These are phyloP conservation scores for Diaporthe eres DNA, from an alignment of 2,329 filamentous ascomycete genomes.

Conservation along the genomic window DNA sequence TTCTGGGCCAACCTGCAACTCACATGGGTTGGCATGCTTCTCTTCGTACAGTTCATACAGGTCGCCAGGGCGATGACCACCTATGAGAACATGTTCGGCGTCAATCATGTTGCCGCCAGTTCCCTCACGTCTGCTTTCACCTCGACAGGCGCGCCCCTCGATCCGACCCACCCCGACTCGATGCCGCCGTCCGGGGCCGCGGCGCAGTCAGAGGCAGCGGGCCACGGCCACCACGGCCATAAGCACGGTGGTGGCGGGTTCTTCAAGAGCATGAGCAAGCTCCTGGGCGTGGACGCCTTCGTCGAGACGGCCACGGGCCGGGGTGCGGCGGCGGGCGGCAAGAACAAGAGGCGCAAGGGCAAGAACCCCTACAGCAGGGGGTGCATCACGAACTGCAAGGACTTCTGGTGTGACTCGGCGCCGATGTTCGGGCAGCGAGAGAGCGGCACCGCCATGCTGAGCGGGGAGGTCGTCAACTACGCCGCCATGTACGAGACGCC, in stretches of 20 bases:
- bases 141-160: slow-evolving; percentile 81
- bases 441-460: slow-evolving; percentile 81
- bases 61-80: slow-evolving; percentile 94
- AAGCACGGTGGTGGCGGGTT: slow-evolving; percentile 70
- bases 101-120: slow-evolving; percentile 70
- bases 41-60: slow-evolving; percentile 94
- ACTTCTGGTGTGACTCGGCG: slow-evolving; percentile 95
- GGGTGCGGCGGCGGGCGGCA: slow-evolving; percentile 71
- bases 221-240: slow-evolving; percentile 55
- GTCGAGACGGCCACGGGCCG: slow-evolving; percentile 91
- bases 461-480: slow-evolving; percentile 87
- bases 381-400: slow-evolving; percentile 88
- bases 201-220: slow-evolving; percentile 58
- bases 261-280: slow-evolving; percentile 83
- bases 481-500: slow-evolving; percentile 91
- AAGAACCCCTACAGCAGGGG: slow-evolving; percentile 90
- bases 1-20: slow-evolving; percentile 88
- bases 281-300: slow-evolving; percentile 94
- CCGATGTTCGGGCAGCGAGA: slow-evolving; percentile 83
- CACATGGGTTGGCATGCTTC: slow-evolving; percentile 96
- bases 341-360: slow-evolving; percentile 68
- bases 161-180: slow-evolving; percentile 71
- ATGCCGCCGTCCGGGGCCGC: slow-evolving; percentile 66
- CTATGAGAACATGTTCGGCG: slow-evolving; percentile 94
- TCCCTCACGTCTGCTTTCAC: slow-evolving; percentile 81